A percentile compares a stretch with the other conserved stretches of the same genome.
These are phyloP conservation scores for Didymella pinodella DNA, from an alignment of 2,329 filamentous ascomycete genomes.

Conservation along the genomic window DNA sequence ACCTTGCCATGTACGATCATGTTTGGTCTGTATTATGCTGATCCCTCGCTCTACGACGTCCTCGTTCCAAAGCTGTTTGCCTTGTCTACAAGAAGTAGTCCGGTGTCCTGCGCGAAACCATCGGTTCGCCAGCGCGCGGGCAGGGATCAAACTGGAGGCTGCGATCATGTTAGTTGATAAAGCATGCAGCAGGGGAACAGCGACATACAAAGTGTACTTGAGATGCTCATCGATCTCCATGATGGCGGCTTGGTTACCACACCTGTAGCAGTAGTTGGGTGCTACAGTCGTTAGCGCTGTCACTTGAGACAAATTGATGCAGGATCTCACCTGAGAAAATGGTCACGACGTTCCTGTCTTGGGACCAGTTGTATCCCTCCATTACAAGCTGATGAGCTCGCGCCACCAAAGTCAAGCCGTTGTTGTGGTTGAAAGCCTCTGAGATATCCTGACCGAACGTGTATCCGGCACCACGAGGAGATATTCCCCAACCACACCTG, in stretches of 20 bases:
- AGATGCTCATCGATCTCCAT: conserved; percentile 99
- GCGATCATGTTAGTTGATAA: conserved; percentile 35
- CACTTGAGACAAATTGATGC: not conserved
- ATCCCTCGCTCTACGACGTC: conserved; percentile 25
- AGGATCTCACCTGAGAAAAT: conserved; percentile 74
- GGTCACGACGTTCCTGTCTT: conserved; percentile 96
- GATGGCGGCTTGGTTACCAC: conserved; percentile 98
- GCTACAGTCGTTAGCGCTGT: conserved; percentile 51
- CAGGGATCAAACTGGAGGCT: conserved; percentile 99
- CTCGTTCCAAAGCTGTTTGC: conserved; percentile 24
- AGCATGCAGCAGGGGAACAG: not conserved
- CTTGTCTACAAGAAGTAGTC: conserved; percentile 92
- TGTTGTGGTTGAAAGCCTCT: conserved; percentile 99
- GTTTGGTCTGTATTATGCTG: conserved; percentile 12
- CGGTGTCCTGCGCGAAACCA: conserved; percentile 94
- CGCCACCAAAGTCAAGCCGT: conserved; percentile 92
- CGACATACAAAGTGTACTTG: conserved; percentile 97
- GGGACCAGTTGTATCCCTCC: conserved; percentile 99
- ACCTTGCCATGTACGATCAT: not conserved
- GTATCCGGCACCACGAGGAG: conserved; percentile 91
- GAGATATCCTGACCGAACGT: conserved; percentile 97
- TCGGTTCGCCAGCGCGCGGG: conserved; percentile 94
- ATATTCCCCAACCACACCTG: conserved; percentile 94
- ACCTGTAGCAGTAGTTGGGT: conserved; percentile 91
- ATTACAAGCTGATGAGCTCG: conserved; percentile 98